Conservation (phyloP, 768 basidiomycete species). For the Calocera viscosa region DNA sequence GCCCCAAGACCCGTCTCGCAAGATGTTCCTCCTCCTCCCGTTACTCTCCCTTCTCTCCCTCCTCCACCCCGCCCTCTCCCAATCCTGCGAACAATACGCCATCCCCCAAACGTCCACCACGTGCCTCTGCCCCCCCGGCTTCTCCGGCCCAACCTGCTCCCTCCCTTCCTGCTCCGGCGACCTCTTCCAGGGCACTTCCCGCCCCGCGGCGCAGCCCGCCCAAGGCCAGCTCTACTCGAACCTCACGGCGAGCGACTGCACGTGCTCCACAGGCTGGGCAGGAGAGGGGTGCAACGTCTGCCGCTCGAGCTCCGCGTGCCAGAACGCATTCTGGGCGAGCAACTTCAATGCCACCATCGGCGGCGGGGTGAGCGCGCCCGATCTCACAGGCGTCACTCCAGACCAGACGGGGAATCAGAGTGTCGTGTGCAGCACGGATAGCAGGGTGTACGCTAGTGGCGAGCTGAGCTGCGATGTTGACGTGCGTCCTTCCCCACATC, state of each 20-base stretch:
- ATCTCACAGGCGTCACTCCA: constrained; percentile 15
- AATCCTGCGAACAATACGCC: constrained; percentile 60
- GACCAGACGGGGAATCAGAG: constrained; percentile 39
- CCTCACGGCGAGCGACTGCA: constrained; percentile 51
- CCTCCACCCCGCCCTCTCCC: constrained; percentile 12
- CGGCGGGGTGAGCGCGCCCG: constrained; percentile 23
- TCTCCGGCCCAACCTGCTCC: constrained; percentile 58
- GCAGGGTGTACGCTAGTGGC: constrained; percentile 62
- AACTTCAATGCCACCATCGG: constrained; percentile 21
- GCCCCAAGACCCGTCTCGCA: too few species aligned
- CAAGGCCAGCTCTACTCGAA: constrained; percentile 43
- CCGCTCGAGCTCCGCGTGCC: constrained; percentile 51
- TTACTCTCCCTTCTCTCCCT: not conserved
- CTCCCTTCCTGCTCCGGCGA: constrained; percentile 67
- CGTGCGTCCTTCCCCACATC: constrained; percentile 36
- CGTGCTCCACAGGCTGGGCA: constrained; percentile 61
- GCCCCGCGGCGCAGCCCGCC: constrained; percentile 38
- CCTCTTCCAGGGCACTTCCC: constrained; percentile 56
- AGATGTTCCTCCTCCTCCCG: not conserved
- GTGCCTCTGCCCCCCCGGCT: constrained; percentile 73
- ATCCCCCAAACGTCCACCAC: constrained; percentile 35
- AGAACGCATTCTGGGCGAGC: constrained; percentile 40
- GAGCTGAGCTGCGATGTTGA: constrained; percentile 76
- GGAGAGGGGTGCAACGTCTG: constrained; percentile 78
- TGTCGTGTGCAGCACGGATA: constrained; percentile 55